Evolutionary conservation across 1,284 basidiomycete species (phyloP).

Genomic region (Ganoderma resinaceum): DNA sequence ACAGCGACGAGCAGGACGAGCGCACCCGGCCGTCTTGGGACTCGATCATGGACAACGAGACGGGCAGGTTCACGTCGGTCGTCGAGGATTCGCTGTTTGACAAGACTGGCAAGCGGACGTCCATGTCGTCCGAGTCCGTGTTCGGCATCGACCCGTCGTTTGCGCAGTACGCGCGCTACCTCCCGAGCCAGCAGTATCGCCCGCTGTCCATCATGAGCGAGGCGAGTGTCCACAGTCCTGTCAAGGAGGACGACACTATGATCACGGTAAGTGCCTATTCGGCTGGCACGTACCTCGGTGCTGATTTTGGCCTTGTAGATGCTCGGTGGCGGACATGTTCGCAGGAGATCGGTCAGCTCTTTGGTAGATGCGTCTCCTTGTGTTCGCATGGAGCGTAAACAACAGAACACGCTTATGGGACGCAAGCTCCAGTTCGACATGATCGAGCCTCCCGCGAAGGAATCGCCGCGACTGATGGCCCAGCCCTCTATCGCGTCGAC

Average conservation of each 20-base stretch:
- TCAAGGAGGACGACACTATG: conserved; percentile 80
- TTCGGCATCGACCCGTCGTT: conserved; percentile 62
- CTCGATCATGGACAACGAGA: conserved; percentile 34
- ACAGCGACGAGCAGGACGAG: conserved; percentile 32
- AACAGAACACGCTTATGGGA: conserved; percentile 46
- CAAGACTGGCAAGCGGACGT: conserved; percentile 59
- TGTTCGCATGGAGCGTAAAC: conserved; percentile 67
- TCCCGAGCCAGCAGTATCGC: conserved; percentile 53
- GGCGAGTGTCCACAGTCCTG: conserved; percentile 55
- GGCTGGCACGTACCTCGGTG: not conserved
- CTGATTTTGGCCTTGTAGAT: conserved; percentile 52
- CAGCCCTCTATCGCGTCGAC: conserved; percentile 71
- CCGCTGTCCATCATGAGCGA: conserved; percentile 71
- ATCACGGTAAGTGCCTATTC: conserved; percentile 60
- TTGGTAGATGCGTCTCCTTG: conserved; percentile 77
- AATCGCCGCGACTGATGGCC: conserved; percentile 53
- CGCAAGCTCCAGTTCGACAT: conserved; percentile 41
- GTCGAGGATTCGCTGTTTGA: conserved; percentile 73
- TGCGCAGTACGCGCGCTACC: conserved; percentile 36
- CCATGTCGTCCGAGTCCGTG: conserved; percentile 65
- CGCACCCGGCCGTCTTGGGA: conserved; percentile 32
- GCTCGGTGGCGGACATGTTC: conserved; percentile 77
- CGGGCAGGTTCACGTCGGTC: conserved; percentile 37
- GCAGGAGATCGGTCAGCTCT: conserved; percentile 69
- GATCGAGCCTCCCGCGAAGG: conserved; percentile 41